phyloP scores from a whole-genome alignment of 2,329 filamentous ascomycete genomes.

The Cercospora citrullina region DNA sequence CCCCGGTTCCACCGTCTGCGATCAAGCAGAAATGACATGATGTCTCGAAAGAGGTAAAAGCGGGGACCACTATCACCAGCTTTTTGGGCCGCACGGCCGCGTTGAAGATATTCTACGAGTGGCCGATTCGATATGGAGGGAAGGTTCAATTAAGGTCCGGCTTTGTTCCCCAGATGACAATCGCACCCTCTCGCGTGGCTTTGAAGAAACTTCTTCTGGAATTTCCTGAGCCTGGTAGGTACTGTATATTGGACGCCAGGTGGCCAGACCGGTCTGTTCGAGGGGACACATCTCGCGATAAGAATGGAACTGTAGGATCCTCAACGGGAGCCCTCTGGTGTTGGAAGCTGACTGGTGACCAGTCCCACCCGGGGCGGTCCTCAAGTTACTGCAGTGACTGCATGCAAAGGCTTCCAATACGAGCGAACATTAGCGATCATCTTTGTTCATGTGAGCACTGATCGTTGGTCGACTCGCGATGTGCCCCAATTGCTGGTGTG shows the following conservation, averaged over 20 bases:
- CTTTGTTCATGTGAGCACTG: background rate
- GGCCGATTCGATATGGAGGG: background rate
- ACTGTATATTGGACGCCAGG: background rate
- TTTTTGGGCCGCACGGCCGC: background rate
- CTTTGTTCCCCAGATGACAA: background rate
- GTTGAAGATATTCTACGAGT: background rate
- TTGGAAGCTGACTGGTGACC: background rate
- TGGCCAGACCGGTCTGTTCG: background rate
- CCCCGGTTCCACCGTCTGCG: background rate
- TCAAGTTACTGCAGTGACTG: background rate
- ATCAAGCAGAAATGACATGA: background rate
- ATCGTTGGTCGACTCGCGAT: background rate
- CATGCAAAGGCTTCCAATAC: background rate
- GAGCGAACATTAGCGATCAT: background rate
- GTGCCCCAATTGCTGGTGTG: background rate
- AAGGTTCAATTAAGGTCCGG: conserved; percentile 5
- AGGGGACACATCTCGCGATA: background rate
- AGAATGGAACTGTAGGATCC: background rate
- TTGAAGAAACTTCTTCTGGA: background rate
- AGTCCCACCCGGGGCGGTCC: background rate
- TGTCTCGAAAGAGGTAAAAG: background rate
- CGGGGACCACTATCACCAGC: background rate
- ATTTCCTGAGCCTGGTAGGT: background rate
- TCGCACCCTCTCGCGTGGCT: background rate
- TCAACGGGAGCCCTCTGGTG: background rate